A percentile compares a stretch with the other conserved stretches of the same genome.
These are phyloP conservation scores for Boeremia exigua DNA, from an alignment of 2,329 filamentous ascomycete species.

Conservation along the genomic window DNA sequence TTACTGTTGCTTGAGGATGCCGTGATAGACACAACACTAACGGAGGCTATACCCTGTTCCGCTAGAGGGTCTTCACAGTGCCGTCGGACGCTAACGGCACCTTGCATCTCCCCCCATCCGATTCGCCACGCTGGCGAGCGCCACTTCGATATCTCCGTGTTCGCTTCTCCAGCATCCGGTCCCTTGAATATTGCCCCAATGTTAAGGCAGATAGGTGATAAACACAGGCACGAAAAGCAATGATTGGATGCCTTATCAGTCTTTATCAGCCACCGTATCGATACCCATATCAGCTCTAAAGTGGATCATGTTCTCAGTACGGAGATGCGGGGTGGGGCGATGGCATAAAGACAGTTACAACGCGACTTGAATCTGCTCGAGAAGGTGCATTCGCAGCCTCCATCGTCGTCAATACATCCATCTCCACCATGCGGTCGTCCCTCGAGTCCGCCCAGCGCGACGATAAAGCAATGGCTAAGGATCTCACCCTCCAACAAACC, in stretches of 20 bases:
- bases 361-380: background rate
- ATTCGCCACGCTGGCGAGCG: background rate
- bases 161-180: background rate
- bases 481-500: background rate
- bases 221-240: background rate
- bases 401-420: background rate
- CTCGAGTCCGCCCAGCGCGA: background rate
- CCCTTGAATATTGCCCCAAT: too few relatives aligned
- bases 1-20: constrained; percentile 46
- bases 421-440: background rate
- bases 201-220: too few relatives aligned
- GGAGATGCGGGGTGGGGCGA: background rate
- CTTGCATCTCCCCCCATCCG: background rate
- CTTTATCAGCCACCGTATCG: background rate
- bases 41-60: background rate
- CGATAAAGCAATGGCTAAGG: background rate
- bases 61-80: background rate
- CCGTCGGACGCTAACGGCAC: constrained; percentile 5
- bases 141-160: background rate
- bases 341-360: background rate
- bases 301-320: background rate
- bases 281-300: background rate
- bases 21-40: constrained; percentile 51
- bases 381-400: too few relatives aligned
- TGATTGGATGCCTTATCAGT: background rate